Evolutionary conservation across 768 basidiomycete genomes (phyloP).

Genomic region (Tulasnella sp.): DNA sequence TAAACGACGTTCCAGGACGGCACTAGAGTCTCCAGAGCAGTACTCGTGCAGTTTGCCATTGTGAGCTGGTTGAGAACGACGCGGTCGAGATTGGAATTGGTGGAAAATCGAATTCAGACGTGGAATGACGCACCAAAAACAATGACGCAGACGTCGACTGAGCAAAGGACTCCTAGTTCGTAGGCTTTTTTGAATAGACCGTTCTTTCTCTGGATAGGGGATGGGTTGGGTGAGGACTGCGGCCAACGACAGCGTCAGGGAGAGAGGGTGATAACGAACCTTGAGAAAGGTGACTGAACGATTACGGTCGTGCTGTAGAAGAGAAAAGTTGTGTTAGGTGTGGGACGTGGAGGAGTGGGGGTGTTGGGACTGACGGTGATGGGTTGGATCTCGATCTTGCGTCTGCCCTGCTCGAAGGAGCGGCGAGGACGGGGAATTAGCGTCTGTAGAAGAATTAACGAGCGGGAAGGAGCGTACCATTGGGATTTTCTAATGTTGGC

Average conservation of each 20-base stretch:
- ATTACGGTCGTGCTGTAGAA: constrained; percentile 71
- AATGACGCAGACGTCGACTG: constrained; percentile 78
- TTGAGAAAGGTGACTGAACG: constrained; percentile 85
- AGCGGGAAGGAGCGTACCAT: constrained; percentile 9
- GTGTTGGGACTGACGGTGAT: constrained; percentile 46
- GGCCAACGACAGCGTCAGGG: background rate
- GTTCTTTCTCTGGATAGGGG: constrained; percentile 54
- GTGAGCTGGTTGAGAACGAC: constrained; percentile 38
- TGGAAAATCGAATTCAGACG: constrained; percentile 2
- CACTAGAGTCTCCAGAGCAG: constrained; percentile 52
- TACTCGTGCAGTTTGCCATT: constrained; percentile 75
- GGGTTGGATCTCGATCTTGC: constrained; percentile 75
- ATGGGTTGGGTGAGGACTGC: background rate
- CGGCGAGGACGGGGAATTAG: background rate
- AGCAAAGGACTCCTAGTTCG: constrained; percentile 81
- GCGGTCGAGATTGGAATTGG: constrained; percentile 33
- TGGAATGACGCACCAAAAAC: constrained; percentile 49
- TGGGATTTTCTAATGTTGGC: background rate
- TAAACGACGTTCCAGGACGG: constrained; percentile 58
- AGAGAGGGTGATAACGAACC: constrained; percentile 31
- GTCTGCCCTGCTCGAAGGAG: constrained; percentile 49
- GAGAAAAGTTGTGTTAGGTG: background rate
- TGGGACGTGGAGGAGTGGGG: background rate
- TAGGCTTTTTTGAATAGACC: constrained; percentile 87
- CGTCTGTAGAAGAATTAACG: background rate